A percentile compares a stretch with the other conserved stretches of the same genome.
These are phyloP conservation scores for Diplocarpon rosae DNA, from an alignment of 2,329 filamentous ascomycete genomes.

Conservation along the genomic window DNA sequence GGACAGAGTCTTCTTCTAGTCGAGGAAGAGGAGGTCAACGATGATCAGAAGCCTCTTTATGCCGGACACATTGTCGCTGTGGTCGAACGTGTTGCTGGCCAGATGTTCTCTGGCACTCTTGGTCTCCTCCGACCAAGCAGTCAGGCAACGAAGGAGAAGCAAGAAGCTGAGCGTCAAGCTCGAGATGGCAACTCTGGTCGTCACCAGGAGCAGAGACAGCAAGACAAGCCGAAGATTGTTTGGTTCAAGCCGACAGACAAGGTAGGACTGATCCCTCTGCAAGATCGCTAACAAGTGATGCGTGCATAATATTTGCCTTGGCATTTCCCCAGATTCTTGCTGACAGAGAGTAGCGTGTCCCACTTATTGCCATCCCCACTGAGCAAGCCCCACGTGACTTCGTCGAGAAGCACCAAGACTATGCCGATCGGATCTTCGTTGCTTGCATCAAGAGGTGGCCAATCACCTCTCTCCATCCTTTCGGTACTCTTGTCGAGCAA, in stretches of 20 bases:
- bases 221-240: constrained; percentile 98
- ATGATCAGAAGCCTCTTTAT: constrained; percentile 95
- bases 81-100: constrained; percentile 89
- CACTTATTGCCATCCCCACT: constrained; percentile 93
- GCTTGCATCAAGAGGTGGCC: constrained; percentile 99
- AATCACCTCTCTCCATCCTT: constrained; percentile 97
- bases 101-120: constrained; percentile 97
- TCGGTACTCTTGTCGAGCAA: constrained; percentile 93
- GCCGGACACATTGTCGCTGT: constrained; percentile 96
- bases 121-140: constrained; percentile 91
- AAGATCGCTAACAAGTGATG: too few relatives aligned
- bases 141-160: constrained; percentile 98
- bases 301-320: too few relatives aligned
- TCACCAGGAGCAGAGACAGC: constrained; percentile 69
- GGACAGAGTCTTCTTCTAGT: constrained; percentile 93
- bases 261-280: not conserved
- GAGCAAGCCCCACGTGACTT: constrained; percentile 97
- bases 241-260: constrained; percentile 97
- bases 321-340: too few relatives aligned
- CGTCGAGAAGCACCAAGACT: constrained; percentile 96
- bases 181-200: constrained; percentile 66
- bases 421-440: constrained; percentile 95
- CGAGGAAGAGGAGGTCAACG: constrained; percentile 97
- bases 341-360: constrained; percentile 98
- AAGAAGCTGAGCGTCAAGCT: constrained; percentile 89